phyloP scores from a whole-genome alignment of 2,329 filamentous ascomycete genomes.

The Cladosporium oxysporum region DNA sequence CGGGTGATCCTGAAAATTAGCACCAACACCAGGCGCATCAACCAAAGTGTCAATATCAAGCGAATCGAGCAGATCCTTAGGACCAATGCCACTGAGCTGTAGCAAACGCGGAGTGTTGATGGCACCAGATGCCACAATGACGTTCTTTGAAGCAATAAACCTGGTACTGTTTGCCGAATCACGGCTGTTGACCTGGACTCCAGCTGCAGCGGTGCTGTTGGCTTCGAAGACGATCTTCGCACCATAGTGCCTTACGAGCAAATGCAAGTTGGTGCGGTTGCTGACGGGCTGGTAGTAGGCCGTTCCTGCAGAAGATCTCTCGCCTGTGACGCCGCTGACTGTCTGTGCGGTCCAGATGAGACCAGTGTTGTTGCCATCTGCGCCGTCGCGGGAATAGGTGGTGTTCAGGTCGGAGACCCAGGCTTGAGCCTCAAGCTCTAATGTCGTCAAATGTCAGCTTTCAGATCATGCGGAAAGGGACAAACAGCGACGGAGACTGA shows the following conservation, averaged over 20 bases:
- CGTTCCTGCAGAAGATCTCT: constrained; percentile 41
- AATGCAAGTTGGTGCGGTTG: constrained; percentile 31
- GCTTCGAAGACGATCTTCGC: constrained; percentile 4
- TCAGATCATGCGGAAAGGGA: not conserved
- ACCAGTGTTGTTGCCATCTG: constrained; percentile 7
- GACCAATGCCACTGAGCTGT: constrained; percentile 63
- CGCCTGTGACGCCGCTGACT: constrained; percentile 5
- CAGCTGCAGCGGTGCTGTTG: constrained; percentile 1
- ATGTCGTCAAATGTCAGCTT: not conserved
- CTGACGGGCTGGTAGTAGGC: constrained; percentile 13
- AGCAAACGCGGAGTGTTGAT: constrained; percentile 60
- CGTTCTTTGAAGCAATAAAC: constrained; percentile 38
- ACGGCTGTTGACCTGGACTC: not conserved
- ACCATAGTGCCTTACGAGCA: constrained; percentile 31
- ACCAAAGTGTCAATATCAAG: constrained; percentile 50
- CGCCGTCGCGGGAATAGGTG: not conserved
- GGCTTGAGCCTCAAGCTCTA: constrained; percentile 8
- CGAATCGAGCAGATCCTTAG: constrained; percentile 48
- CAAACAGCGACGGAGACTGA: not conserved
- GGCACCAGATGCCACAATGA: constrained; percentile 55
- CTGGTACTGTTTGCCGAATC: not conserved
- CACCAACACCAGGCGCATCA: constrained; percentile 55
- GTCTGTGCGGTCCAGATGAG: constrained; percentile 12
- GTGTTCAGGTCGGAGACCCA: not conserved
- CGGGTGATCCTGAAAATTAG: constrained; percentile 48